Percentiles rank a stretch among this genome's conserved stretches.
Evolutionary conservation across 1,139 yeast genomes (phyloP).

Genomic region (Suzukiozyma palmioleophila): DNA sequence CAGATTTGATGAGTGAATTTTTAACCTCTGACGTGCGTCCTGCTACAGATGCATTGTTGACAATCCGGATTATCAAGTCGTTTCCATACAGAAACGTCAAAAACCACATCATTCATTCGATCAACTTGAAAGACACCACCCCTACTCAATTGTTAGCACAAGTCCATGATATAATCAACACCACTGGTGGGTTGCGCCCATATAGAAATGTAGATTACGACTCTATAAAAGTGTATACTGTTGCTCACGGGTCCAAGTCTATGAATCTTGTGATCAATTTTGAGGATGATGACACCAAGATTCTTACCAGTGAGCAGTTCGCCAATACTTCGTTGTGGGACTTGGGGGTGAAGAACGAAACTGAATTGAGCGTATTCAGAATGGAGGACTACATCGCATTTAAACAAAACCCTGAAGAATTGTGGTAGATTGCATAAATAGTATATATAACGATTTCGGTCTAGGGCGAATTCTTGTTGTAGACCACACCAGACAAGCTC

Average conservation of each 20-base stretch:
- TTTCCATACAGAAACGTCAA: constrained; percentile 90
- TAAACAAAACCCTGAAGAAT: constrained; percentile 82
- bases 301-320: constrained; percentile 39
- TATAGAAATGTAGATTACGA: constrained; percentile 76
- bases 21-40: constrained; percentile 67
- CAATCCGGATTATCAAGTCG: constrained; percentile 83
- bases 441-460: constrained; percentile 2
- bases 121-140: constrained; percentile 69
- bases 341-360: constrained; percentile 83
- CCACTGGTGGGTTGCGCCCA: constrained; percentile 73
- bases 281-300: constrained; percentile 63
- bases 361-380: constrained; percentile 81
- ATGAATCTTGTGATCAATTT: constrained; percentile 88
- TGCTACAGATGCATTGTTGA: constrained; percentile 65
- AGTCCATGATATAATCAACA: constrained; percentile 46
- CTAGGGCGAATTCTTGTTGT: no score
- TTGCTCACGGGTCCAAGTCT: constrained; percentile 93
- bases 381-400: constrained; percentile 59
- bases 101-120: constrained; percentile 66
- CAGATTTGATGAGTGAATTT: constrained; percentile 44
- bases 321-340: constrained; percentile 43
- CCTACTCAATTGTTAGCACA: constrained; percentile 55
- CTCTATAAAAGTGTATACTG: constrained; percentile 80
- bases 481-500: no score
- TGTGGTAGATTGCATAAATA: constrained; percentile 52